Evolutionary conservation across 768 basidiomycete genomes (phyloP).

Genomic region (Auricularia heimuer): DNA sequence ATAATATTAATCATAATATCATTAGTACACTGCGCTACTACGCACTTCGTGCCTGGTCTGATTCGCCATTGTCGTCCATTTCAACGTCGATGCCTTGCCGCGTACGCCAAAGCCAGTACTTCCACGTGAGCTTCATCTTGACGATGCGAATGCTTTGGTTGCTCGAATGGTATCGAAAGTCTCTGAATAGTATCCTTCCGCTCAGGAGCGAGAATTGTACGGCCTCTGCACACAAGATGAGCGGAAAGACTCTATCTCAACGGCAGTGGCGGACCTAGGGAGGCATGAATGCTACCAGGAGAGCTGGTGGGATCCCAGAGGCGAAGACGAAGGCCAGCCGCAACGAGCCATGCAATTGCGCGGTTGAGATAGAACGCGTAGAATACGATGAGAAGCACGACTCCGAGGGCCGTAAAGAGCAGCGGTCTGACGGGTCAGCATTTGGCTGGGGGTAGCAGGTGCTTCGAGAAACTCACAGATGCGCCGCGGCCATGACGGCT

Average conservation of each 20-base stretch:
- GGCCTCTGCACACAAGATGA: too few species aligned
- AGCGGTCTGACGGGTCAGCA: background rate
- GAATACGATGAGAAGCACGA: background rate
- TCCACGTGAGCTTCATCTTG: slow-evolving; percentile 82
- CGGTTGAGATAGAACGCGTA: slow-evolving; percentile 1
- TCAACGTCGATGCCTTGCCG: slow-evolving; percentile 64
- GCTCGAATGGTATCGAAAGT: slow-evolving; percentile 81
- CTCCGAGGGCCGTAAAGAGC: background rate
- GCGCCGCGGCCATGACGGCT: background rate
- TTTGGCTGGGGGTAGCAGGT: background rate
- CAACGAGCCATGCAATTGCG: background rate
- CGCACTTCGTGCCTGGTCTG: slow-evolving; percentile 39
- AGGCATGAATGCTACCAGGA: background rate
- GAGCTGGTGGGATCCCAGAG: background rate
- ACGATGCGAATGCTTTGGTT: slow-evolving; percentile 82
- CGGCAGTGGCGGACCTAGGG: too few species aligned
- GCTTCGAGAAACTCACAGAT: background rate
- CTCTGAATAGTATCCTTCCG: slow-evolving; percentile 81
- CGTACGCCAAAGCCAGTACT: slow-evolving; percentile 84
- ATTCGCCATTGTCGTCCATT: slow-evolving; percentile 29
- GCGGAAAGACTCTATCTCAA: too few species aligned
- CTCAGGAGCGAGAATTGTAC: slow-evolving; percentile 83
- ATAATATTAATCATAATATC: slow-evolving; percentile 3
- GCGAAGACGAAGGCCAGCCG: background rate
- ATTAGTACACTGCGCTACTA: background rate